phyloP scores from a whole-genome alignment of 2,329 filamentous ascomycete species.

The Keithomyces neogunnii region DNA sequence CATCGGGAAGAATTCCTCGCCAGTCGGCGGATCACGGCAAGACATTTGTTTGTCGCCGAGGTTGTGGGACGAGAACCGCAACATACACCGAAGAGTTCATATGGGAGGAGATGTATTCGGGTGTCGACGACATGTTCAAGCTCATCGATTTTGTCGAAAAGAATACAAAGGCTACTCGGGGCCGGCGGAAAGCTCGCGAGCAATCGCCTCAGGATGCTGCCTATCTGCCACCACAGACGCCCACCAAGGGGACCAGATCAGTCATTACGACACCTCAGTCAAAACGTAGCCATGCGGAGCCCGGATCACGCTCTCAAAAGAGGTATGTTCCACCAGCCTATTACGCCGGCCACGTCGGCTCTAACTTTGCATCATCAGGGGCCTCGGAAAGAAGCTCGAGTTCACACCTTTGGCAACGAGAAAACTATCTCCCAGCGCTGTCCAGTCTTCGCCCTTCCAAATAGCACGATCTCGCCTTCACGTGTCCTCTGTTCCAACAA shows the following conservation, averaged over 20 bases:
- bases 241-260: conserved; percentile 24
- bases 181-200: conserved; percentile 21
- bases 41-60: conserved; percentile 81
- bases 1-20: conserved; percentile 65
- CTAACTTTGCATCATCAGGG: conserved; percentile 40
- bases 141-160: conserved; percentile 60
- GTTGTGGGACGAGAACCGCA: conserved; percentile 80
- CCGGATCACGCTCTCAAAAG: conserved; percentile 22
- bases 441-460: conserved; percentile 81
- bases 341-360: conserved; percentile 11
- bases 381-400: conserved; percentile 63
- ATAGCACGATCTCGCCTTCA: conserved; percentile 82
- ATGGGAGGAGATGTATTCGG: conserved; percentile 79
- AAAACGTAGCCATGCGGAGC: conserved; percentile 19
- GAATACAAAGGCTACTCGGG: conserved; percentile 60
- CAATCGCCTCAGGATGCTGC: conserved; percentile 22
- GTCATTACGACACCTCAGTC: conserved; percentile 22
- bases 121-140: conserved; percentile 52
- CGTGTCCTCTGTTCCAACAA: conserved; percentile 84
- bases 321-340: conserved; percentile 13
- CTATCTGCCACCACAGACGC: conserved; percentile 28
- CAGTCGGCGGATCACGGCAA: conserved; percentile 70
- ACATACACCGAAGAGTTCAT: conserved; percentile 87
- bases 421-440: conserved; percentile 64
- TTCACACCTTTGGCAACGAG: conserved; percentile 94